Evolutionary conservation across 768 basidiomycete species (phyloP), one percentile per base, ranked within the genome.

Genomic region (Rhizopogon roseolus): DNA sequence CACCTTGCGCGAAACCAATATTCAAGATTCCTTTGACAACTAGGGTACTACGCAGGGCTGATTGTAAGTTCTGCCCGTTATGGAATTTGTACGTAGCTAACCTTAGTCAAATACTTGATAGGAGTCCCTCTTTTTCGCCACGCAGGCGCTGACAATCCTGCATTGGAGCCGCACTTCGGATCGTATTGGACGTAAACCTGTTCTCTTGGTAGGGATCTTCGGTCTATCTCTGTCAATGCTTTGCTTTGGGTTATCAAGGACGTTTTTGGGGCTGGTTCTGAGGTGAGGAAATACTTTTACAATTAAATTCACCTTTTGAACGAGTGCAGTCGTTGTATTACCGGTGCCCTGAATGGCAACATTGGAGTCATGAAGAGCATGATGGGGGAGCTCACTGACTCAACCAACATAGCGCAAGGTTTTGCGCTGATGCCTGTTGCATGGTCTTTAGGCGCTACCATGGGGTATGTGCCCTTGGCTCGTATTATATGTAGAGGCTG

Each of bases 301-400:
- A 34, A 6, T 14, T 5, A 16, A 5, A 43, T 8, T 41, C 2
- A 25, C 3, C 45, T 14, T 41, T 49, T 13, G 5, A 50, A 32
- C 16, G 7, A n/a, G 25, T 38, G 59, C 52, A 70, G 71, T 38
- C 87, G 88, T n/a, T 88, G 86, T 58, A 67, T 88, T 16, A 81
- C 81, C 43, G 86, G 87, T 3, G 69, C 84, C 49, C 65, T 89
- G 19, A 86, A 87, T 56, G 87, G 86, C 38, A 86, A 86, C 60
- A 76, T 83, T 5, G 85, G 81, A 5, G 85, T 90, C 27, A 84
- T 88, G 76, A 90, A 88, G 62, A 85, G 81, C 58, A 80, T 82
- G 60, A 76, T 88, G 70, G 85, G 77, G 0, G 85, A 87, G 52
- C 64, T 87, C 32, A 85, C 85, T 0, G 85, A 86, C 59, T 68